phyloP scores from a whole-genome alignment of 208 protist genomes.

The Herpetomonas tarakana region DNA sequence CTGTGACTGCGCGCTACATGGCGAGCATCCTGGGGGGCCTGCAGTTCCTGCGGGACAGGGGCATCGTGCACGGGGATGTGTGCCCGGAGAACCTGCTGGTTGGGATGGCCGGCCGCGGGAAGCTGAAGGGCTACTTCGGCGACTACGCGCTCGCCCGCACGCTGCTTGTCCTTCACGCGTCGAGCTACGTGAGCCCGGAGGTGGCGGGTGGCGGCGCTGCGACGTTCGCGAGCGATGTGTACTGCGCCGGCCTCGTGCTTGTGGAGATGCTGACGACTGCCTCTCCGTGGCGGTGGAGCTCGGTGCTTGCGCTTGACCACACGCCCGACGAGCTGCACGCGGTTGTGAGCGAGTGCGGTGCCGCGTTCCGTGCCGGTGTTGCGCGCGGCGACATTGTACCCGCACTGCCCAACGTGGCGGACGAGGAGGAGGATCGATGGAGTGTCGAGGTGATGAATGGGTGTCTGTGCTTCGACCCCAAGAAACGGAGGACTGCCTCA shows the following conservation, averaged over 20 bases:
- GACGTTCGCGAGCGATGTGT: slow-evolving; percentile 62
- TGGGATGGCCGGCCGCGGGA: slow-evolving; percentile 36
- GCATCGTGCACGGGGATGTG: slow-evolving; percentile 58
- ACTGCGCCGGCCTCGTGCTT: slow-evolving; percentile 42
- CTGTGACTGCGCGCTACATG: slow-evolving; percentile 30
- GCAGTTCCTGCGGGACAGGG: slow-evolving; percentile 43
- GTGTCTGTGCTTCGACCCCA: too few species aligned
- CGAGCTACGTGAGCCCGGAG: slow-evolving; percentile 63
- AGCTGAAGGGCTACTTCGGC: slow-evolving; percentile 48
- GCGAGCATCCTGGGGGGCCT: slow-evolving; percentile 42
- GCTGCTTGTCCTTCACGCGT: slow-evolving; percentile 22
- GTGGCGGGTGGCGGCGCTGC: slow-evolving; percentile 36
- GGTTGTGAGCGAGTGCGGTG: too few species aligned
- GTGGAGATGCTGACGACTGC: slow-evolving; percentile 36
- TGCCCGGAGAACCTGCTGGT: slow-evolving; percentile 64
- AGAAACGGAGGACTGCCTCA: too few species aligned
- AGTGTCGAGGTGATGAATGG: too few species aligned
- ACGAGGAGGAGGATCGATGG: too few species aligned
- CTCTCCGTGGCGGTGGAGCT: slow-evolving; percentile 32
- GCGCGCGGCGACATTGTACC: too few species aligned
- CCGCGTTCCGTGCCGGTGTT: too few species aligned
- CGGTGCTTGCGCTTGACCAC: too few species aligned
- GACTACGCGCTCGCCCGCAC: slow-evolving; percentile 6
- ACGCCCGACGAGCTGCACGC: too few species aligned
- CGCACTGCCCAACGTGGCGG: too few species aligned